These are phyloP conservation scores for Oidiodendron maius DNA, from an alignment of 495 filamentous ascomycete species.

Conservation along the genomic window DNA sequence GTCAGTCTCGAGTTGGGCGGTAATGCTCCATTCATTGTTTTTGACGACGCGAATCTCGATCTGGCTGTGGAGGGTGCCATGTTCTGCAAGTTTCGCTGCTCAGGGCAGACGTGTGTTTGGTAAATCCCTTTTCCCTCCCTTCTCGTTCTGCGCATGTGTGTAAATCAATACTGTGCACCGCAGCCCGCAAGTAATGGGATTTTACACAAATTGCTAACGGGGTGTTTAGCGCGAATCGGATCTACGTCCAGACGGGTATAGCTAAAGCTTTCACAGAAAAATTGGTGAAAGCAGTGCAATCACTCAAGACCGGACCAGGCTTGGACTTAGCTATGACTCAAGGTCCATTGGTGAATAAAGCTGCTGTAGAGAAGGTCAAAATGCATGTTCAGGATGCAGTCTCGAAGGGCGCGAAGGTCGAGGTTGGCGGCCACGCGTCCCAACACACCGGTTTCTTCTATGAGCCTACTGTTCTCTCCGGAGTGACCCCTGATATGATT, in stretches of 20 bases:
- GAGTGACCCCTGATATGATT: neutral
- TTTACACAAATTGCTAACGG: neutral
- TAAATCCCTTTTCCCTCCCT: neutral
- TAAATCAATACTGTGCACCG: neutral
- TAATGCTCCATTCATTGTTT: conserved; percentile 88
- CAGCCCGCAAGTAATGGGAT: neutral
- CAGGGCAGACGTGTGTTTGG: conserved; percentile 82
- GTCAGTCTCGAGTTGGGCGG: conserved; percentile 79
- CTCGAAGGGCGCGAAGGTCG: neutral
- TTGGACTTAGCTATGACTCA: neutral
- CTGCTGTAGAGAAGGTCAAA: neutral
- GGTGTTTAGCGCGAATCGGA: conserved; percentile 67
- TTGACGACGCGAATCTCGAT: conserved; percentile 80
- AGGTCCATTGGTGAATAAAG: neutral
- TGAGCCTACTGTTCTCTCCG: neutral
- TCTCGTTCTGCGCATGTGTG: neutral
- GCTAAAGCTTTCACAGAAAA: conserved; percentile 69
- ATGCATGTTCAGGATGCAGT: neutral
- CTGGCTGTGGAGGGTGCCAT: conserved; percentile 67
- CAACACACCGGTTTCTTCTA: neutral
- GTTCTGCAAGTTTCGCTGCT: conserved; percentile 72
- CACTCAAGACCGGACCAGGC: neutral
- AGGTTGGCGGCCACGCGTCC: neutral
- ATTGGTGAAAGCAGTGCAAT: neutral
- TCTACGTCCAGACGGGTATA: conserved; percentile 69